phyloP scores from a whole-genome alignment of 2,329 filamentous ascomycete species.

The Hypocrella siamensis region DNA sequence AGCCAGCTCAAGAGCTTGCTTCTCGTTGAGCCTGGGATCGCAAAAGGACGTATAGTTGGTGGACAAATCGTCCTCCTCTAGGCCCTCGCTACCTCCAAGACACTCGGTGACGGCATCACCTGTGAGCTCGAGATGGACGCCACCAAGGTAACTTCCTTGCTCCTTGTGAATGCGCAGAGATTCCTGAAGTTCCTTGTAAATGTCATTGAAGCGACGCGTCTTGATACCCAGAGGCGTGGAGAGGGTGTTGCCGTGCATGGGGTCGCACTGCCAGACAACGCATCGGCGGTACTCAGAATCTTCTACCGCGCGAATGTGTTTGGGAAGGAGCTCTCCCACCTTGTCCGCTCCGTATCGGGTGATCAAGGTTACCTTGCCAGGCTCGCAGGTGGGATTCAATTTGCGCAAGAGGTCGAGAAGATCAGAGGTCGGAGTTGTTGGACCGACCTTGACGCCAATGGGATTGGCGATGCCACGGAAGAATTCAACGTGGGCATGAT shows the following conservation, averaged over 20 bases:
- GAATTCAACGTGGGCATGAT: slow-evolving; percentile 91
- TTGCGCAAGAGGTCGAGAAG: slow-evolving; percentile 66
- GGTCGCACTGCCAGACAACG: slow-evolving; percentile 96
- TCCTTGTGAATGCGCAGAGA: slow-evolving; percentile 75
- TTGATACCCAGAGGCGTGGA: slow-evolving; percentile 68
- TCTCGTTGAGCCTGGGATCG: slow-evolving; percentile 90
- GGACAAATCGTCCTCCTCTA: slow-evolving; percentile 77
- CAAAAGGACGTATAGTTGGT: slow-evolving; percentile 94
- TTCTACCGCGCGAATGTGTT: slow-evolving; percentile 80
- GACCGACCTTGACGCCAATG: slow-evolving; percentile 91
- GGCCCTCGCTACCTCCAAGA: slow-evolving; percentile 71
- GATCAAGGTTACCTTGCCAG: slow-evolving; percentile 91
- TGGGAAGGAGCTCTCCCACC: slow-evolving; percentile 60
- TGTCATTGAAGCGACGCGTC: slow-evolving; percentile 80
- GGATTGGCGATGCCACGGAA: slow-evolving; percentile 94
- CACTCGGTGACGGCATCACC: slow-evolving; percentile 96
- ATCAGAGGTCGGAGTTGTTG: slow-evolving; percentile 62
- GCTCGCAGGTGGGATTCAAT: slow-evolving; percentile 67
- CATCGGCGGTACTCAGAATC: slow-evolving; percentile 48
- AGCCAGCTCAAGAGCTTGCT: slow-evolving; percentile 88
- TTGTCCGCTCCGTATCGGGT: slow-evolving; percentile 79
- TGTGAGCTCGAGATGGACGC: slow-evolving; percentile 88
- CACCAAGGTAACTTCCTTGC: slow-evolving; percentile 74
- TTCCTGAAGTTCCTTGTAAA: slow-evolving; percentile 72
- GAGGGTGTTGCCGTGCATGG: slow-evolving; percentile 81